These are phyloP conservation scores for Dipteronia sinensis DNA, from an alignment of 345 rosid genomes.

Conservation along the genomic window DNA sequence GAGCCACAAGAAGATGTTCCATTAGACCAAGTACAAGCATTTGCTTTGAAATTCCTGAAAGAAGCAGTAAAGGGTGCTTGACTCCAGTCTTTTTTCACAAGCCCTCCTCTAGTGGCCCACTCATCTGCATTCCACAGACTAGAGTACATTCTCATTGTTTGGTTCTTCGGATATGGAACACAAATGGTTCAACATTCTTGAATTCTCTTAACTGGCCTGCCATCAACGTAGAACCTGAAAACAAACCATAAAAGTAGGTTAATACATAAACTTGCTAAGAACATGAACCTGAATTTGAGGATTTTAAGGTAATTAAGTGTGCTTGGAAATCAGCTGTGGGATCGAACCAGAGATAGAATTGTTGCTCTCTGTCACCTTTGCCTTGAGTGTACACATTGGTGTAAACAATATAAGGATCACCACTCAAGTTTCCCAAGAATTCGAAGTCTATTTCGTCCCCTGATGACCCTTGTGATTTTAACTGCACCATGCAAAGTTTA, in stretches of 20 bases:
- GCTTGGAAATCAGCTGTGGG: conserved; percentile 65
- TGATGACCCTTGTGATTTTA: conserved; percentile 53
- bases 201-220: conserved; percentile 51
- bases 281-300: not conserved
- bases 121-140: conserved; percentile 68
- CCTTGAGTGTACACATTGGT: conserved; percentile 70
- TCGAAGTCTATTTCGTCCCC: conserved; percentile 83
- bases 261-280: not conserved
- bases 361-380: conserved; percentile 73
- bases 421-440: conserved; percentile 72
- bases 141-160: conserved; percentile 62
- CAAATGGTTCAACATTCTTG: conserved; percentile 52
- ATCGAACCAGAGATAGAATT: conserved; percentile 72
- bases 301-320: not conserved
- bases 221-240: conserved; percentile 57
- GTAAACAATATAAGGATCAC: conserved; percentile 64
- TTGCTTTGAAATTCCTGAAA: conserved; percentile 41
- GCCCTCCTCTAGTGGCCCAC: conserved; percentile 75
- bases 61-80: conserved; percentile 52
- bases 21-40: conserved; percentile 35
- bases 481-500: conserved; percentile 31
- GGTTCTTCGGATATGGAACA: conserved; percentile 51
- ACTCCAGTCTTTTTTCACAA: conserved; percentile 60
- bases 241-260: not conserved
- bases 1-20: conserved; percentile 31